Conservation (phyloP, 352 stramenopile genomes). For the Peronospora destructor region DNA sequence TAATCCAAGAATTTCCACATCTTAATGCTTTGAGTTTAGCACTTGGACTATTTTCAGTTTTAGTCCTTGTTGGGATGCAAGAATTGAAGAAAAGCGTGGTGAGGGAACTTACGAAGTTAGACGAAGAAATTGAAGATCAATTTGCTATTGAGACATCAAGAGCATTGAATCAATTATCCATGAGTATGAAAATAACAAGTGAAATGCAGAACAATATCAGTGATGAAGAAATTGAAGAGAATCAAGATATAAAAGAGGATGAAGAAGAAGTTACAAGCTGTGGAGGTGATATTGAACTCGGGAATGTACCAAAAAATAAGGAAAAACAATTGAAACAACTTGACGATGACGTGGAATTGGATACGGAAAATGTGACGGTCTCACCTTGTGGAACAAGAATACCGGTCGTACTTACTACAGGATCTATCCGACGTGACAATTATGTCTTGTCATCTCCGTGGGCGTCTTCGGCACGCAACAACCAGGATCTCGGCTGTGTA, state of each 20-base stretch:
- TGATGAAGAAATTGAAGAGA: conserved; percentile 22
- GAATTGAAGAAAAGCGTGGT: conserved; percentile 36
- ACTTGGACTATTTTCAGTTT: conserved; percentile 41
- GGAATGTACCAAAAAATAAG: conserved; percentile 12
- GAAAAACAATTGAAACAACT: conserved; percentile 17
- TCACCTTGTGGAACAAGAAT: conserved; percentile 29
- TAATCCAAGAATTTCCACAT: conserved; percentile 38
- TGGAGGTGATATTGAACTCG: conserved; percentile 14
- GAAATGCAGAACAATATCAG: conserved; percentile 18
- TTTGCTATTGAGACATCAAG: conserved; percentile 43
- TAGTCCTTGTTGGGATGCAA: conserved; percentile 42
- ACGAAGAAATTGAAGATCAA: conserved; percentile 37
- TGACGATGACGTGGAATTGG: conserved; percentile 2
- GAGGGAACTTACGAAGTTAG: conserved; percentile 25
- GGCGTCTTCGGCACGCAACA: conserved; percentile 17
- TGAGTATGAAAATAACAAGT: conserved; percentile 21
- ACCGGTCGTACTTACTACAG: conserved; percentile 33
- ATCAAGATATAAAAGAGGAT: conserved; percentile 18
- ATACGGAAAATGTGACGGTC: conserved; percentile 16
- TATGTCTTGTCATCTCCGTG: conserved; percentile 44
- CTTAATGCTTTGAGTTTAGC: conserved; percentile 48
- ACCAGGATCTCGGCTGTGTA: conserved; percentile 21
- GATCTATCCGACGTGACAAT: conserved; percentile 33
- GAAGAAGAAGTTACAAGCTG: conserved; percentile 5
- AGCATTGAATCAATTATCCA: conserved; percentile 21